These are phyloP conservation scores for Quercus berberidifolia DNA, from an alignment of 306 rosid species.

Conservation along the genomic window DNA sequence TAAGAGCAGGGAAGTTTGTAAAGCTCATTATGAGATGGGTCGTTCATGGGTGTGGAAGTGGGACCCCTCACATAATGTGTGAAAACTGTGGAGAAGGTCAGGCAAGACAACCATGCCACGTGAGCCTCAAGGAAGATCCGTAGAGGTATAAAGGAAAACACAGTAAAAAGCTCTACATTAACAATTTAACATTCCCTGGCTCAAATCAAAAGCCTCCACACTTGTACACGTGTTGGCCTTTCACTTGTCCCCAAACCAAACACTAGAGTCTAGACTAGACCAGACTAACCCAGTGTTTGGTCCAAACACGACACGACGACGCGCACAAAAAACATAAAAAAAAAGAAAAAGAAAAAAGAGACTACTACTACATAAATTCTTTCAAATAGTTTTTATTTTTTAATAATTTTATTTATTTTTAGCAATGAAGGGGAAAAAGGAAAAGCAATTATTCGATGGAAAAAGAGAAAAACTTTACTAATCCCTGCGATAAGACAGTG, in stretches of 20 bases:
- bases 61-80: background rate
- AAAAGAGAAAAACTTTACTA: slow-evolving; percentile 15
- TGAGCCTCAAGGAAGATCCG: background rate
- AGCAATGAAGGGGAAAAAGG: too few relatives aligned
- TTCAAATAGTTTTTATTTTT: background rate
- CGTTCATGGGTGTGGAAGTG: background rate
- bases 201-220: background rate
- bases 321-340: too few relatives aligned
- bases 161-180: background rate
- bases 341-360: background rate
- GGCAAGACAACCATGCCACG: background rate
- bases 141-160: background rate
- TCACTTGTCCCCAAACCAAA: background rate
- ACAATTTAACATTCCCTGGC: background rate
- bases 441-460: background rate
- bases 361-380: background rate
- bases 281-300: background rate
- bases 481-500: background rate
- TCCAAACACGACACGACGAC: background rate
- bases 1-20: background rate
- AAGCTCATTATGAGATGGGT: background rate
- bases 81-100: background rate
- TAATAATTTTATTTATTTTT: background rate
- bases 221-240: background rate
- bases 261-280: too few relatives aligned